Conservation (phyloP, 2,329 filamentous ascomycete genomes). For the Cordyceps fumosorosea region DNA sequence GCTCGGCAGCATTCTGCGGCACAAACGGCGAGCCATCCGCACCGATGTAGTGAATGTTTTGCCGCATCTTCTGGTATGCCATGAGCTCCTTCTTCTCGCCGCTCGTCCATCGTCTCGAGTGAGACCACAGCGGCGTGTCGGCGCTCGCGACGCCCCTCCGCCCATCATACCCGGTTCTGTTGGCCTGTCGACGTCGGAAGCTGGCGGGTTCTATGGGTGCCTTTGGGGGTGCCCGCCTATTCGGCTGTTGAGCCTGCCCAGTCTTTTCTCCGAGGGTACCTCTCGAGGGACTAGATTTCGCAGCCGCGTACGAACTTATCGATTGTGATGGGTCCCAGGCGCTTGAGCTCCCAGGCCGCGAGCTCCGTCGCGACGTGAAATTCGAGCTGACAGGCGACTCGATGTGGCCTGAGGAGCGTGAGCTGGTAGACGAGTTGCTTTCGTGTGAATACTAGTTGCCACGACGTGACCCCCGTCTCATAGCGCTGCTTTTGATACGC, state of each 20-base stretch:
- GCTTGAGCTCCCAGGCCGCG: not conserved
- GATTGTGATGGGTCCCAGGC: not conserved
- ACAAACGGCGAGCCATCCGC: slow-evolving; percentile 16
- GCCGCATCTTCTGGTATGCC: slow-evolving; percentile 16
- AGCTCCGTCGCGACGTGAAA: not conserved
- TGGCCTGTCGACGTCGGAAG: not conserved
- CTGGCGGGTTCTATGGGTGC: not conserved
- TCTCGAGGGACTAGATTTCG: not conserved
- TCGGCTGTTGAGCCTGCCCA: not conserved
- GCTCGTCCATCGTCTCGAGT: slow-evolving; percentile 17
- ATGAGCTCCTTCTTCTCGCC: slow-evolving; percentile 11
- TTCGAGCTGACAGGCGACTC: not conserved
- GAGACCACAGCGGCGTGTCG: slow-evolving; percentile 3
- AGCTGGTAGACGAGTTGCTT: slow-evolving; percentile 10
- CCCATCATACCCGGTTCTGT: not conserved
- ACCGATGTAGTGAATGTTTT: slow-evolving; percentile 16
- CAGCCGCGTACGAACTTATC: not conserved
- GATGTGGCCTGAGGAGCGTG: not conserved
- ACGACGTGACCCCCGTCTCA: slow-evolving; percentile 3
- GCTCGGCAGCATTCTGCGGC: slow-evolving; percentile 16
- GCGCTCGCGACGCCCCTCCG: not conserved
- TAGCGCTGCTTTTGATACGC: not conserved
- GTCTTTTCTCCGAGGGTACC: not conserved
- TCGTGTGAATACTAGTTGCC: slow-evolving; percentile 14
- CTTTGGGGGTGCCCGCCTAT: not conserved